These are phyloP conservation scores for Aphanomyces astaci DNA, from an alignment of 352 stramenopile genomes.

Conservation along the genomic window DNA sequence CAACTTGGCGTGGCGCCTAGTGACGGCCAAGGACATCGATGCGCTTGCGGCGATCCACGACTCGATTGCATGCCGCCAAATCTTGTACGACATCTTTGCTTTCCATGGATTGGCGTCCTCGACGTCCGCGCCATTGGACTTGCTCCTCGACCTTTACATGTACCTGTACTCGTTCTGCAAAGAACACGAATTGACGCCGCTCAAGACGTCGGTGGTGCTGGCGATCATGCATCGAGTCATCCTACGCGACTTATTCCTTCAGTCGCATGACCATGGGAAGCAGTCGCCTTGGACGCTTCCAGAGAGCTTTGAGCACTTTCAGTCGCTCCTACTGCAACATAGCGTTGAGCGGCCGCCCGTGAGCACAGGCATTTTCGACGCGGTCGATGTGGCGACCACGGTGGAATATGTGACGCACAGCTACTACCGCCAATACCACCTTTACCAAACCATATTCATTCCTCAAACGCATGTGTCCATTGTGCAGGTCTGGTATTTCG, in stretches of 20 bases:
- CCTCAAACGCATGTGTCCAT: conserved; percentile 40
- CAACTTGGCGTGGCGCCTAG: conserved; percentile 11
- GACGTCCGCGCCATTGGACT: background rate
- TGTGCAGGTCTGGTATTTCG: conserved; percentile 1
- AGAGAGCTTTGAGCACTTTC: conserved; percentile 50
- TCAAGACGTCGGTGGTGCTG: conserved; percentile 59
- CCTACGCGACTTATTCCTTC: conserved; percentile 37
- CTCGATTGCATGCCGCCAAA: background rate
- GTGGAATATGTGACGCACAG: conserved; percentile 68
- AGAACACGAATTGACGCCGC: conserved; percentile 43
- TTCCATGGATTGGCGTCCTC: background rate
- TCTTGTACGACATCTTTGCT: conserved; percentile 5
- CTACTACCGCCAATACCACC: conserved; percentile 73
- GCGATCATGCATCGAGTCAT: conserved; percentile 63
- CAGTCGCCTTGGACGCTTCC: conserved; percentile 33
- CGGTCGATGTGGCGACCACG: conserved; percentile 40
- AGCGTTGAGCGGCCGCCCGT: conserved; percentile 35
- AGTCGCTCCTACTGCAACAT: conserved; percentile 27
- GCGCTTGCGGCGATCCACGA: background rate
- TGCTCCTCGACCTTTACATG: conserved; percentile 22
- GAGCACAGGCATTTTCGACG: conserved; percentile 36
- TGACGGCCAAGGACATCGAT: conserved; percentile 8
- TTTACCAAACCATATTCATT: conserved; percentile 79
- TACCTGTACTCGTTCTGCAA: conserved; percentile 47
- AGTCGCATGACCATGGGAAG: conserved; percentile 28